These are phyloP conservation scores for Thymus mandschuricus DNA, from an alignment of 257 asterid genomes.

Conservation along the genomic window DNA sequence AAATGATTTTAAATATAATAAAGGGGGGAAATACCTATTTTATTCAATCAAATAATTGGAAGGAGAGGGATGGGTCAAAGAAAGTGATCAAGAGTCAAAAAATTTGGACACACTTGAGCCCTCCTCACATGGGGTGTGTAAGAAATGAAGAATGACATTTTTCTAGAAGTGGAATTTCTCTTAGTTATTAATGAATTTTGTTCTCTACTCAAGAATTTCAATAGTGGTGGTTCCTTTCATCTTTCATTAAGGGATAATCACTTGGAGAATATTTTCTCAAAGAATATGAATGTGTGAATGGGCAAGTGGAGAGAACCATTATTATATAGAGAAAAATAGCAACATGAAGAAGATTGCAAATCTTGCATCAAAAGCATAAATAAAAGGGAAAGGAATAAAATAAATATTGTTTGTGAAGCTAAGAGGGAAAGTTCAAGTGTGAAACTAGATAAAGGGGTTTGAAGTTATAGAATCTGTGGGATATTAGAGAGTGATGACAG, in stretches of 20 bases:
- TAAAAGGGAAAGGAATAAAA: conserved; percentile 3
- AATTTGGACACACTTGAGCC: not conserved
- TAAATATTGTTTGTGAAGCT: conserved; percentile 6
- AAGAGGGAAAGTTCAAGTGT: conserved; percentile 19
- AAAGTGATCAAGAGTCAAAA: not conserved
- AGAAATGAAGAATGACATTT: conserved; percentile 29
- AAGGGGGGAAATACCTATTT: too few species aligned
- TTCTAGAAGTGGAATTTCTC: conserved; percentile 36
- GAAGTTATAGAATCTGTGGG: conserved; percentile 5
- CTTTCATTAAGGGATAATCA: not conserved
- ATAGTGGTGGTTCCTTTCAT: not conserved
- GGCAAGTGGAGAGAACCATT: too few species aligned
- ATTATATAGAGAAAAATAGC: not conserved
- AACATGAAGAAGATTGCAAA: not conserved
- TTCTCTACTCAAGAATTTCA: not conserved
- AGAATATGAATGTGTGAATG: not conserved
- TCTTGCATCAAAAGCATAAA: not conserved
- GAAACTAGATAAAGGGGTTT: not conserved
- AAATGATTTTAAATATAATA: too few species aligned
- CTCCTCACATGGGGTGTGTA: conserved; percentile 27
- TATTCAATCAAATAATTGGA: not conserved
- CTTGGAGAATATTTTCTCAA: conserved; percentile 1
- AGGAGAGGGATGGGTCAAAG: conserved; percentile 4
- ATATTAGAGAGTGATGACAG: not conserved
- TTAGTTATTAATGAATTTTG: conserved; percentile 15